phyloP scores from a whole-genome alignment of 2,329 filamentous ascomycete species.

The Exophiala alcalophila region DNA sequence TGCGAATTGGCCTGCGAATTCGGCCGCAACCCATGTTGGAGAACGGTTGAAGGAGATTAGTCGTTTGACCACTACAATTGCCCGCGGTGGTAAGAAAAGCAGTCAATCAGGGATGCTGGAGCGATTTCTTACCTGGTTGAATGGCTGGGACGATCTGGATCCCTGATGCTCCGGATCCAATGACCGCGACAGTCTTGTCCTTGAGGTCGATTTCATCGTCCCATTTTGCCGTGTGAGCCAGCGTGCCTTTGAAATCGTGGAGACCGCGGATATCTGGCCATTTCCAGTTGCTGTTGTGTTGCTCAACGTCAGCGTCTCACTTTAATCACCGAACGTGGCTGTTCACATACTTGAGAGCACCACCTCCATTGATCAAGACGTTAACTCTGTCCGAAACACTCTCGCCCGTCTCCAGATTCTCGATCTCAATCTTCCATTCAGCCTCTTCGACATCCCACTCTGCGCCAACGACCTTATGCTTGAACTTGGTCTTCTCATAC shows the following conservation, averaged over 20 bases:
- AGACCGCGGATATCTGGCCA: slow-evolving; percentile 40
- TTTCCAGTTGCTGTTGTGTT: slow-evolving; percentile 31
- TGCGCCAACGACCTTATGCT: slow-evolving; percentile 41
- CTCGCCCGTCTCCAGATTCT: slow-evolving; percentile 34
- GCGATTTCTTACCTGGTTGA: slow-evolving; percentile 30
- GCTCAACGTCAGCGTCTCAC: not conserved
- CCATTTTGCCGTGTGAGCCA: slow-evolving; percentile 61
- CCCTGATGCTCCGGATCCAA: slow-evolving; percentile 28
- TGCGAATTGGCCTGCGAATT: slow-evolving; percentile 16
- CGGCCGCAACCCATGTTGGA: slow-evolving; percentile 29
- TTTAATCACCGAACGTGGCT: slow-evolving; percentile 41
- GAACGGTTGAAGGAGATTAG: slow-evolving; percentile 28
- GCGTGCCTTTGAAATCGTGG: slow-evolving; percentile 53
- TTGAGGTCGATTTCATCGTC: slow-evolving; percentile 50
- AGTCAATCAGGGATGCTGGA: not conserved
- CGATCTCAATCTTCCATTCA: slow-evolving; percentile 45
- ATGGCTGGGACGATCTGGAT: slow-evolving; percentile 37
- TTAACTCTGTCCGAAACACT: slow-evolving; percentile 49
- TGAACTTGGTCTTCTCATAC: slow-evolving; percentile 45
- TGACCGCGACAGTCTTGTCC: slow-evolving; percentile 31
- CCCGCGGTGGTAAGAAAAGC: not conserved
- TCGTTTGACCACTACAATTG: slow-evolving; percentile 23
- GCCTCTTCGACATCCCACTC: slow-evolving; percentile 37
- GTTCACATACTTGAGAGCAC: slow-evolving; percentile 53
- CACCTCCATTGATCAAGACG: slow-evolving; percentile 32